Conservation (phyloP, 768 basidiomycete species). For the Tricholoma terreum region DNA sequence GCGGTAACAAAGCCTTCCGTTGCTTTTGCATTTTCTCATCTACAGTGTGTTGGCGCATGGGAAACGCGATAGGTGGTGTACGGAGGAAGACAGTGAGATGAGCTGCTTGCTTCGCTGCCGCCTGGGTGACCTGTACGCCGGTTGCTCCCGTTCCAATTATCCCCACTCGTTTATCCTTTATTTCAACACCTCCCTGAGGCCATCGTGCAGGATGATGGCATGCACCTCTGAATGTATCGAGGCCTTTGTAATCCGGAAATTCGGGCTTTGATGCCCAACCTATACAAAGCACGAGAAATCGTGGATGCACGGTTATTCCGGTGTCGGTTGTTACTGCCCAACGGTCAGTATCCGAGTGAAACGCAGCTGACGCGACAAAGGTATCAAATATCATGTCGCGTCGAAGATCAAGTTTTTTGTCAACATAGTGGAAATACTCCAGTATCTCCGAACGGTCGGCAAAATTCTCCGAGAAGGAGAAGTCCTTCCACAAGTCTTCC, state of each 20-base stretch:
- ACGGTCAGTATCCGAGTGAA: conserved; percentile 4
- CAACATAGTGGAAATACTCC: conserved; percentile 14
- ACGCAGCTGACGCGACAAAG: conserved; percentile 10
- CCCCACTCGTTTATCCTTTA: conserved; percentile 14
- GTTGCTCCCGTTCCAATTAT: conserved; percentile 17
- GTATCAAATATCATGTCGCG: conserved; percentile 12
- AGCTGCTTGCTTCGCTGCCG: conserved; percentile 3
- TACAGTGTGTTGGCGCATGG: not conserved
- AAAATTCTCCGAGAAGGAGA: conserved; percentile 4
- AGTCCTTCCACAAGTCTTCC: conserved; percentile 11
- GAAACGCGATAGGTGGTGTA: not conserved
- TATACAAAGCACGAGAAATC: conserved; percentile 12
- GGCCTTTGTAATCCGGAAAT: conserved; percentile 9
- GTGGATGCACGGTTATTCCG: conserved; percentile 2
- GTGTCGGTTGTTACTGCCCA: conserved; percentile 11
- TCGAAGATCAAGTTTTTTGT: conserved; percentile 11
- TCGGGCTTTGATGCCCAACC: conserved; percentile 13
- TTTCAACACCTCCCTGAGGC: conserved; percentile 9
- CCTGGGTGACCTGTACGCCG: conserved; percentile 16
- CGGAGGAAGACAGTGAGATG: conserved; percentile 18
- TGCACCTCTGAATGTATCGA: conserved; percentile 12
- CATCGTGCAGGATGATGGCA: conserved; percentile 12
- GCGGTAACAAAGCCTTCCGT: conserved; percentile 6
- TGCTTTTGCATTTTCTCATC: conserved; percentile 1
- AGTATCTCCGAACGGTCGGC: conserved; percentile 9